phyloP scores from a whole-genome alignment of 2,329 filamentous ascomycete species.

The Aspergillus aculeatus region DNA sequence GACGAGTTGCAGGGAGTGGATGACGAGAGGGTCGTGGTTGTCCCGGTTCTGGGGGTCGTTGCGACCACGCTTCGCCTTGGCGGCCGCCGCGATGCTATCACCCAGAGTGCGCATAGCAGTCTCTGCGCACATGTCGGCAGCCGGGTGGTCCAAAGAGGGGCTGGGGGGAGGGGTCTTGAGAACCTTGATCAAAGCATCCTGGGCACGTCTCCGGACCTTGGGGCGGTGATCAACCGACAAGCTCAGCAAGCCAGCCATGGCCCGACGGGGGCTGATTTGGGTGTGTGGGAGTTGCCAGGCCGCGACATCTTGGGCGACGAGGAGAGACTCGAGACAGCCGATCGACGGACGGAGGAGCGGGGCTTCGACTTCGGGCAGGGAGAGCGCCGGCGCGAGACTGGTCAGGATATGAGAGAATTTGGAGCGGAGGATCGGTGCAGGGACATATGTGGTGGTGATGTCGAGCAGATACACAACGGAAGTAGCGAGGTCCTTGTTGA shows the following conservation, averaged over 20 bases:
- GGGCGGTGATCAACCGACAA: conserved; percentile 83
- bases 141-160: conserved; percentile 89
- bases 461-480: conserved; percentile 96
- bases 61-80: conserved; percentile 64
- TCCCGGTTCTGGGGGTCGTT: conserved; percentile 44
- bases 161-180: conserved; percentile 84
- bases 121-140: conserved; percentile 93
- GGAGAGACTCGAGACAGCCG: conserved; percentile 86
- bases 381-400: conserved; percentile 78
- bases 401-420: conserved; percentile 94
- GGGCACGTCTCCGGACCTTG: conserved; percentile 90
- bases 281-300: conserved; percentile 85
- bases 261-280: conserved; percentile 80
- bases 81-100: conserved; percentile 65
- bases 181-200: conserved; percentile 81
- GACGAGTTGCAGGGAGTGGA: conserved; percentile 87
- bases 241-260: conserved; percentile 79
- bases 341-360: conserved; percentile 83
- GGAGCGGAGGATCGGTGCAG: conserved; percentile 80
- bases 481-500: conserved; percentile 78
- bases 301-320: conserved; percentile 81
- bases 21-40: conserved; percentile 75
- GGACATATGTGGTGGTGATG: conserved; percentile 79
- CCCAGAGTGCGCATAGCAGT: conserved; percentile 78
- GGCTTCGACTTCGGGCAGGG: conserved; percentile 78